phyloP scores from a whole-genome alignment of 2,329 filamentous ascomycete species.

The Fusarium dlaminii region DNA sequence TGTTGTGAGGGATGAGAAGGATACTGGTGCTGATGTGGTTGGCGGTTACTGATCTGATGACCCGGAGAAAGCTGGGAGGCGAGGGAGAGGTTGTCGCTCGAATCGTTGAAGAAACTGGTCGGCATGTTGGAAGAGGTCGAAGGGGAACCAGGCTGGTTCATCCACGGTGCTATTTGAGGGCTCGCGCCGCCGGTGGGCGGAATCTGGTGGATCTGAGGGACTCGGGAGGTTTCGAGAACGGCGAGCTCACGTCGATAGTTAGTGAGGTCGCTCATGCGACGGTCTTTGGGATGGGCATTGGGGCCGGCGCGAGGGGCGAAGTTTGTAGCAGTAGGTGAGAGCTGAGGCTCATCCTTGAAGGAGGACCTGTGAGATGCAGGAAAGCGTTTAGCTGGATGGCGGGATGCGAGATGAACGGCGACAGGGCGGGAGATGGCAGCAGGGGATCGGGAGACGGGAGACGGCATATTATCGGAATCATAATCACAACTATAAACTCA shows the following conservation, averaged over 20 bases:
- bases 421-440: constrained; percentile 26
- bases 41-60: constrained; percentile 58
- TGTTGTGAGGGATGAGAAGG: constrained; percentile 45
- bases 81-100: constrained; percentile 72
- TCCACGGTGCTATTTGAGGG: constrained; percentile 68
- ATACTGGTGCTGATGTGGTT: constrained; percentile 50
- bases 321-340: constrained; percentile 60
- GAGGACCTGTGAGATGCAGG: constrained; percentile 38
- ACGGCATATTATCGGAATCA: constrained; percentile 16
- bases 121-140: constrained; percentile 52
- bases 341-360: constrained; percentile 53
- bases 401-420: constrained; percentile 29
- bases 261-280: constrained; percentile 68
- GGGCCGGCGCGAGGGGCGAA: constrained; percentile 54
- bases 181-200: constrained; percentile 62
- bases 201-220: constrained; percentile 65
- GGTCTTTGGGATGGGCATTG: constrained; percentile 59
- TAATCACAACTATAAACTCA: constrained; percentile 28
- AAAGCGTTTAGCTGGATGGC: constrained; percentile 32
- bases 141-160: constrained; percentile 55
- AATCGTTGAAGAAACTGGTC: constrained; percentile 78
- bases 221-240: constrained; percentile 70
- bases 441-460: constrained; percentile 26
- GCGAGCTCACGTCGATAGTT: constrained; percentile 79
- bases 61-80: constrained; percentile 75